These are phyloP conservation scores for Leptosphaerulina australis DNA, from an alignment of 2,329 filamentous ascomycete species.

Conservation along the genomic window DNA sequence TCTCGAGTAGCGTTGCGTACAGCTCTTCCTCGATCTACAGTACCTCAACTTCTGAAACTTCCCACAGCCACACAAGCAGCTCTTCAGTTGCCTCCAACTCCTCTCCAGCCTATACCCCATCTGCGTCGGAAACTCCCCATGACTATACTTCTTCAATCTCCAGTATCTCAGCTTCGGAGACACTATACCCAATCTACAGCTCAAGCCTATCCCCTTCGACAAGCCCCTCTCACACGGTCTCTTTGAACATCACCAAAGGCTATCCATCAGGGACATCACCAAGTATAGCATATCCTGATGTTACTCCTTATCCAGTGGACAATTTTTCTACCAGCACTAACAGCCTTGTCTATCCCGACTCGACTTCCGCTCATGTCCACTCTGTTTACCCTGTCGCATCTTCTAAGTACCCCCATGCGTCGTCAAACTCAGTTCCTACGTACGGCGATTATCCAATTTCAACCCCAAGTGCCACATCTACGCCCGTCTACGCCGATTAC, in stretches of 20 bases:
- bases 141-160: slow-evolving; percentile 2
- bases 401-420: background rate
- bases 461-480: slow-evolving; percentile 11
- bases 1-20: slow-evolving; percentile 1
- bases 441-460: slow-evolving; percentile 4
- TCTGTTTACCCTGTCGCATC: slow-evolving; percentile 9
- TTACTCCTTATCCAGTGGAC: slow-evolving; percentile 1
- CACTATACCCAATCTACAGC: background rate
- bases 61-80: background rate
- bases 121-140: background rate
- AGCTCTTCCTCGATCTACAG: slow-evolving; percentile 1
- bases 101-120: background rate
- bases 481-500: slow-evolving; percentile 17
- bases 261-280: slow-evolving; percentile 4
- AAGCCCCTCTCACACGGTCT: slow-evolving; percentile 1
- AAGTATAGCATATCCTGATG: slow-evolving; percentile 9
- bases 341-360: slow-evolving; percentile 6
- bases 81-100: slow-evolving; percentile 1
- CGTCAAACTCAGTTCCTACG: slow-evolving; percentile 1
- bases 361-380: slow-evolving; percentile 11
- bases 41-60: background rate
- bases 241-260: background rate
- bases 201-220: slow-evolving; percentile 3
- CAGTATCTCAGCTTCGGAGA: slow-evolving; percentile 3
- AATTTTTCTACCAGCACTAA: slow-evolving; percentile 13